Conservation (phyloP, 768 basidiomycete genomes). For the Cyclocybe aegerita region DNA sequence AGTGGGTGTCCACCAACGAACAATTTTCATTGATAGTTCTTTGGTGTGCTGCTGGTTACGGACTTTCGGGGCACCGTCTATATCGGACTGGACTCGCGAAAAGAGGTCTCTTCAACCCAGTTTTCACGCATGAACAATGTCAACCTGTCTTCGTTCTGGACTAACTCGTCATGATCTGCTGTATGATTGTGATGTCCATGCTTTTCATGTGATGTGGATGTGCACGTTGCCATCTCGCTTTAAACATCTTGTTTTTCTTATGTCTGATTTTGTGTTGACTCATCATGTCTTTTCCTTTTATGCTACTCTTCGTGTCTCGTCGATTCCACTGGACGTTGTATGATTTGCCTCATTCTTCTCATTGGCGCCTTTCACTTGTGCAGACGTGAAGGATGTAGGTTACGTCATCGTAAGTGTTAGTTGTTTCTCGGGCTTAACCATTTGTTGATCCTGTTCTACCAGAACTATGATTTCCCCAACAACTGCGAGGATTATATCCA, state of each 20-base stretch:
- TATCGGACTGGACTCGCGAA: constrained; percentile 29
- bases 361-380: constrained; percentile 29
- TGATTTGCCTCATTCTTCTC: constrained; percentile 22
- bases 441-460: constrained; percentile 10
- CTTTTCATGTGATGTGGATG: constrained; percentile 29
- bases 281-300: constrained; percentile 32
- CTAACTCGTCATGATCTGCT: constrained; percentile 37
- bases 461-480: constrained; percentile 99
- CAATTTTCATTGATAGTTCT: constrained; percentile 35
- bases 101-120: constrained; percentile 34
- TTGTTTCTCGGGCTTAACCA: neutral
- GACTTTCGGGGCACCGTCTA: constrained; percentile 41
- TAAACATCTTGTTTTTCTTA: constrained; percentile 50
- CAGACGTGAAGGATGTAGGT: constrained; percentile 99
- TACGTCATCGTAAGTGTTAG: constrained; percentile 83
- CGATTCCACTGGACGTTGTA: constrained; percentile 20
- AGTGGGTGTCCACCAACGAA: constrained; percentile 40
- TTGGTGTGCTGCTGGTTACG: constrained; percentile 54
- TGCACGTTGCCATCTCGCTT: constrained; percentile 30
- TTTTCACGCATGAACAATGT: constrained; percentile 44
- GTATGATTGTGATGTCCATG: constrained; percentile 30
- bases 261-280: constrained; percentile 43
- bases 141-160: constrained; percentile 55
- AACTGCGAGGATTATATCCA: constrained; percentile 99
- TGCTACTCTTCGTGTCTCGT: constrained; percentile 8